These are phyloP conservation scores for Colletotrichum sp. DNA, from an alignment of 2,329 filamentous ascomycete species.

Conservation along the genomic window DNA sequence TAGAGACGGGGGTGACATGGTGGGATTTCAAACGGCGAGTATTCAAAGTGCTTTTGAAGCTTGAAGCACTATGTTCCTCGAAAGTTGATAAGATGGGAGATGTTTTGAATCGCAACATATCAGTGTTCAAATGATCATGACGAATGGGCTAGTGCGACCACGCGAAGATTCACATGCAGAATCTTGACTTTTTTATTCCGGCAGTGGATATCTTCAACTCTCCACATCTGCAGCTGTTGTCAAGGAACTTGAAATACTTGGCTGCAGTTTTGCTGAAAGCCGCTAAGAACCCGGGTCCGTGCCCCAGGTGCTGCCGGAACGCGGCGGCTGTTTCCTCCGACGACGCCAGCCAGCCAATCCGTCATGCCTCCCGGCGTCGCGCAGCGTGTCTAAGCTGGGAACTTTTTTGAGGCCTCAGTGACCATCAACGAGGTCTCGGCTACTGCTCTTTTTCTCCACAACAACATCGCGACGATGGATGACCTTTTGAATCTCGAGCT, in stretches of 20 bases:
- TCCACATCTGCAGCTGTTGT: neutral
- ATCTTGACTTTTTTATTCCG: neutral
- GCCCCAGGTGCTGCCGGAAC: neutral
- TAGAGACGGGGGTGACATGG: neutral
- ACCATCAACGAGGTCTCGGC: neutral
- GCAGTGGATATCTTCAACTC: neutral
- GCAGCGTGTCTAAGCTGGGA: neutral
- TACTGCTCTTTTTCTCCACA: slow-evolving; percentile 3
- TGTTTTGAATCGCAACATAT: neutral
- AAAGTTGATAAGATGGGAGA: neutral
- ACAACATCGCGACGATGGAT: slow-evolving; percentile 62
- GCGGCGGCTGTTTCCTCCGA: slow-evolving; percentile 3
- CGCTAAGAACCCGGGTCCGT: neutral
- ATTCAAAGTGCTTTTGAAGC: neutral
- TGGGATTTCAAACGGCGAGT: neutral
- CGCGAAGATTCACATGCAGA: neutral
- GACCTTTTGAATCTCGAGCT: slow-evolving; percentile 91
- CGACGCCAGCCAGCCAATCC: neutral
- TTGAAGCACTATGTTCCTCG: neutral
- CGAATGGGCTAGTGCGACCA: neutral
- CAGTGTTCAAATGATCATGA: neutral
- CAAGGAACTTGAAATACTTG: neutral
- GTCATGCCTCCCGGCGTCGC: neutral
- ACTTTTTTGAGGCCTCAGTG: slow-evolving; percentile 9
- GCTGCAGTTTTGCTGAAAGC: neutral